Conservation (phyloP, 2,329 filamentous ascomycete genomes). For the Cercospora zeae-maydis region DNA sequence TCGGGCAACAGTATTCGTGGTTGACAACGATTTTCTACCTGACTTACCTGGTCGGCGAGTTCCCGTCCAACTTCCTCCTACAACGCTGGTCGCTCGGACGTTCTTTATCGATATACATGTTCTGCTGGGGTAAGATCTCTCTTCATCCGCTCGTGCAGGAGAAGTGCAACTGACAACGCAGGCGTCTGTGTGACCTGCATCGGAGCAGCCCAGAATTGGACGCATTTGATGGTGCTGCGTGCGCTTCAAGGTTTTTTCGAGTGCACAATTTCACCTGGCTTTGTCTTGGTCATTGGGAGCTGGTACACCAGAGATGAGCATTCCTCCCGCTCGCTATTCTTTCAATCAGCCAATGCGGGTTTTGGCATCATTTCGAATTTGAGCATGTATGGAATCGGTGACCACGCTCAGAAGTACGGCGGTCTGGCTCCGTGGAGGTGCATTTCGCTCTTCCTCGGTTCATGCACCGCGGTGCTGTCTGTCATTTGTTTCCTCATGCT, state of each 20-base stretch:
- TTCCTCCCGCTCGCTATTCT: conserved; percentile 36
- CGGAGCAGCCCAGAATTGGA: conserved; percentile 35
- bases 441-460: conserved; percentile 32
- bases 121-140: conserved; percentile 28
- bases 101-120: conserved; percentile 39
- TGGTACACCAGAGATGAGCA: conserved; percentile 40
- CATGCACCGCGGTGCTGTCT: conserved; percentile 27
- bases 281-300: conserved; percentile 36
- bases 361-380: conserved; percentile 33
- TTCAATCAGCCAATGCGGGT: conserved; percentile 39
- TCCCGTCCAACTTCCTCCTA: conserved; percentile 37
- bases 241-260: conserved; percentile 40
- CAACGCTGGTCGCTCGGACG: conserved; percentile 38
- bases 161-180: neutral
- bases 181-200: conserved; percentile 32
- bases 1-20: conserved; percentile 41
- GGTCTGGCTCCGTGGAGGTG: conserved; percentile 31
- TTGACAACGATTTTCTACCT: conserved; percentile 45
- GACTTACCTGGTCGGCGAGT: conserved; percentile 40
- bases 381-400: conserved; percentile 31
- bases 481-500: conserved; percentile 31
- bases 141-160: neutral
- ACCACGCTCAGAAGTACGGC: conserved; percentile 25
- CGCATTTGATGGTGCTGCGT: conserved; percentile 37
- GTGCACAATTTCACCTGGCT: conserved; percentile 39